These are phyloP conservation scores for Inosperma sp. DNA, from an alignment of 768 basidiomycete genomes.

Conservation along the genomic window DNA sequence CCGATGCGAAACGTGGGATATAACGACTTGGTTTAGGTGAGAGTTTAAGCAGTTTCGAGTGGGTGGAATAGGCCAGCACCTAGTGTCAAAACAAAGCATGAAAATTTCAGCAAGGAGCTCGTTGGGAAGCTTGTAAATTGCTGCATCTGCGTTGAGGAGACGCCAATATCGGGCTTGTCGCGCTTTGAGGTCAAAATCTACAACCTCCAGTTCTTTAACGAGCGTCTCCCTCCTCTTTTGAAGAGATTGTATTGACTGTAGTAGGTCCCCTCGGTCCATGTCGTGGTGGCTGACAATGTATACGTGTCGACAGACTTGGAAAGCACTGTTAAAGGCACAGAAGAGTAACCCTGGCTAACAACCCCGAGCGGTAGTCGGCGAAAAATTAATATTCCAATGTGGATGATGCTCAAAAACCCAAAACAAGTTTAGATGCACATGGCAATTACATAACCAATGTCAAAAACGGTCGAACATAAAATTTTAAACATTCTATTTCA, in stretches of 20 bases:
- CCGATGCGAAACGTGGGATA: conserved; percentile 42
- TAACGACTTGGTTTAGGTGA: conserved; percentile 33
- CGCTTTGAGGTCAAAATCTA: conserved; percentile 30
- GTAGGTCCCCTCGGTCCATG: conserved; percentile 10
- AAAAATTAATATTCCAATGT: too few relatives aligned
- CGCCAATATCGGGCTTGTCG: conserved; percentile 31
- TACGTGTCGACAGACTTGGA: too few relatives aligned
- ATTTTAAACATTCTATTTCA: too few relatives aligned
- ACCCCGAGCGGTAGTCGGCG: too few relatives aligned
- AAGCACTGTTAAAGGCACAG: too few relatives aligned
- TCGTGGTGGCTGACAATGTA: neutral
- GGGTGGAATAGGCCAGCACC: neutral
- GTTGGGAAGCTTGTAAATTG: conserved; percentile 35
- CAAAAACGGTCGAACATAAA: too few relatives aligned
- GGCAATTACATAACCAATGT: too few relatives aligned
- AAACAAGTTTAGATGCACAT: too few relatives aligned
- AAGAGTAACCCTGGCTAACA: too few relatives aligned
- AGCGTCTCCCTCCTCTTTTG: conserved; percentile 27
- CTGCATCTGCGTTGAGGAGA: conserved; percentile 32
- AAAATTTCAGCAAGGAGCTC: conserved; percentile 41
- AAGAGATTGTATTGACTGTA: conserved; percentile 24
- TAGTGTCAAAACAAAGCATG: conserved; percentile 26
- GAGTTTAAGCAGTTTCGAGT: neutral
- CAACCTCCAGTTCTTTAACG: conserved; percentile 30
- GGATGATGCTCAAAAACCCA: too few relatives aligned